Evolutionary conservation across 208 protist species (phyloP).

Genomic region (Trypanosomatidae sp.): DNA sequence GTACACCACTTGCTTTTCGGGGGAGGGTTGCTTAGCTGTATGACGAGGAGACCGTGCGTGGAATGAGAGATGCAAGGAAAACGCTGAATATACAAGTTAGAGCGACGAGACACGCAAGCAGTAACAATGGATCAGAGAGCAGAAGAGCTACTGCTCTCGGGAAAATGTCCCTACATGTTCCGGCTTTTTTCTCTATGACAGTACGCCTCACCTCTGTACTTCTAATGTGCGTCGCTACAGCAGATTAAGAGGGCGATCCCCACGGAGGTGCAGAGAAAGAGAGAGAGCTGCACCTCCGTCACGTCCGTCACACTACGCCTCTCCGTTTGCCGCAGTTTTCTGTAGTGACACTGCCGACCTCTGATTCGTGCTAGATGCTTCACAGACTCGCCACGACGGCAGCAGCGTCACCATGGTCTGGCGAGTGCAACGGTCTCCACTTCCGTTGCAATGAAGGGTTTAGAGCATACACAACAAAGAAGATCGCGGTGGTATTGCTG

Average conservation of each 20-base stretch:
- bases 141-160: neutral
- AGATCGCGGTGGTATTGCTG: conserved; percentile 39
- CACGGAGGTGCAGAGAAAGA: neutral
- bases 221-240: neutral
- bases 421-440: conserved; percentile 1
- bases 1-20: neutral
- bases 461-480: conserved; percentile 42
- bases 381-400: conserved; percentile 19
- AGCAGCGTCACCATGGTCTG: conserved; percentile 9
- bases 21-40: neutral
- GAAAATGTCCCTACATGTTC: neutral
- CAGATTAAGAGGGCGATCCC: neutral
- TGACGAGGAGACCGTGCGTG: neutral
- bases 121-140: neutral
- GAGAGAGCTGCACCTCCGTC: neutral
- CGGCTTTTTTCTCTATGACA: neutral
- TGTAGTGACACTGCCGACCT: neutral
- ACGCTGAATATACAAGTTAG: neutral
- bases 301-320: neutral
- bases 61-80: neutral
- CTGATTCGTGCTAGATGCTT: neutral
- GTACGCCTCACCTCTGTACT: neutral
- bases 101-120: neutral
- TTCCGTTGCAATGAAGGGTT: conserved; percentile 11
- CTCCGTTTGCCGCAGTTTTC: neutral